These are phyloP conservation scores for Croton setiger DNA, from an alignment of 441 rosid genomes.

Conservation along the genomic window DNA sequence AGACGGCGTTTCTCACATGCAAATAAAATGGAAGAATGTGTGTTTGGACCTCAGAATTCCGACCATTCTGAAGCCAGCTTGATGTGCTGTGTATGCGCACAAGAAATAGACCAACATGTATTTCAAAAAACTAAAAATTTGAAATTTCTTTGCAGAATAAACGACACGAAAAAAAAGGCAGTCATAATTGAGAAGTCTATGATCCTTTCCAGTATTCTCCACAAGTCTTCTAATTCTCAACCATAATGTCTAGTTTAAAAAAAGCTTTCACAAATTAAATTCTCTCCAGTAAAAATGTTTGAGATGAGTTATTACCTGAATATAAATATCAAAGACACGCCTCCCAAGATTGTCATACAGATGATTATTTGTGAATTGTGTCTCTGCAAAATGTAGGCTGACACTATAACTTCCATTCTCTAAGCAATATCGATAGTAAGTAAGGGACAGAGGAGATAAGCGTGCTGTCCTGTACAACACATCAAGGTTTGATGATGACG, in stretches of 20 bases:
- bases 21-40: background rate
- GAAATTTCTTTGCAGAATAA: background rate
- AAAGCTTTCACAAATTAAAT: background rate
- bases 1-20: background rate
- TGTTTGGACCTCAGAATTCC: background rate
- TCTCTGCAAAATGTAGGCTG: conserved; percentile 53
- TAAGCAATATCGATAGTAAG: conserved; percentile 61
- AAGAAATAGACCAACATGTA: background rate
- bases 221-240: background rate
- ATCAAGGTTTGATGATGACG: conserved; percentile 30
- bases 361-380: conserved; percentile 40
- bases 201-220: background rate
- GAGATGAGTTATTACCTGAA: conserved; percentile 39
- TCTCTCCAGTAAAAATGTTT: background rate
- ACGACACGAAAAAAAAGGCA: background rate
- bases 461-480: conserved; percentile 49
- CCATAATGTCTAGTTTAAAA: background rate
- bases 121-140: background rate
- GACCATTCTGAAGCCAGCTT: background rate
- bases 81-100: background rate
- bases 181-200: background rate
- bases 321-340: conserved; percentile 54
- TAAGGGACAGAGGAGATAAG: conserved; percentile 51
- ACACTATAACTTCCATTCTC: conserved; percentile 49
- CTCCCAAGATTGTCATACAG: conserved; percentile 42